Conservation (phyloP, 225 moss, liverwort and hornwort genomes). For the Sphagnum contortum region DNA sequence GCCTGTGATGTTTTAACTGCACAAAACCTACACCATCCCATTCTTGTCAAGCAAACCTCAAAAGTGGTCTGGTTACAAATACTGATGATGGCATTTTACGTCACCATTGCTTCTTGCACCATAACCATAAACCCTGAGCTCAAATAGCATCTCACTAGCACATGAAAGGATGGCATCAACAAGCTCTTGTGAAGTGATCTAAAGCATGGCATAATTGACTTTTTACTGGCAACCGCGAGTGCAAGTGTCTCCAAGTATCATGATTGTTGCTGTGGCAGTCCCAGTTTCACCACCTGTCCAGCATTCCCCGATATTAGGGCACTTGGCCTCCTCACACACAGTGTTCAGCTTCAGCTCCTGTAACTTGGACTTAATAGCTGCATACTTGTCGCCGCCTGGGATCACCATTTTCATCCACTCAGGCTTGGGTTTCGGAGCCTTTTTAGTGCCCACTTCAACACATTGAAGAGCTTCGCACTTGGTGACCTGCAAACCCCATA, state of each 20-base stretch:
- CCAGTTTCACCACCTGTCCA: conserved; percentile 97
- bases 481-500: conserved; percentile 23
- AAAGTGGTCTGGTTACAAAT: neutral
- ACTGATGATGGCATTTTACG: neutral
- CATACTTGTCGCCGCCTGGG: conserved; percentile 89
- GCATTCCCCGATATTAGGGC: conserved; percentile 99
- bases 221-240: conserved; percentile 90
- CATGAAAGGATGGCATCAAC: no score
- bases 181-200: no score
- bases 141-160: no score
- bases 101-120: no score
- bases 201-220: no score
- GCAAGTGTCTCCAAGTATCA: conserved; percentile 98
- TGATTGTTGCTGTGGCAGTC: conserved; percentile 95
- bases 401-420: conserved; percentile 94
- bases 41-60: neutral
- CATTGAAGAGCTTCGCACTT: conserved; percentile 18
- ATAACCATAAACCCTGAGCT: no score
- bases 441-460: conserved; percentile 89
- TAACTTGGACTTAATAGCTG: conserved; percentile 79
- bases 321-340: conserved; percentile 94
- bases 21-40: conserved; percentile 63
- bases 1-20: conserved; percentile 93
- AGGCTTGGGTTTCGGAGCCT: conserved; percentile 73
- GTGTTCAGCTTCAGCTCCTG: conserved; percentile 89